These are phyloP conservation scores for Clavispora phyllophila DNA, from an alignment of 805 yeast species.

Conservation along the genomic window DNA sequence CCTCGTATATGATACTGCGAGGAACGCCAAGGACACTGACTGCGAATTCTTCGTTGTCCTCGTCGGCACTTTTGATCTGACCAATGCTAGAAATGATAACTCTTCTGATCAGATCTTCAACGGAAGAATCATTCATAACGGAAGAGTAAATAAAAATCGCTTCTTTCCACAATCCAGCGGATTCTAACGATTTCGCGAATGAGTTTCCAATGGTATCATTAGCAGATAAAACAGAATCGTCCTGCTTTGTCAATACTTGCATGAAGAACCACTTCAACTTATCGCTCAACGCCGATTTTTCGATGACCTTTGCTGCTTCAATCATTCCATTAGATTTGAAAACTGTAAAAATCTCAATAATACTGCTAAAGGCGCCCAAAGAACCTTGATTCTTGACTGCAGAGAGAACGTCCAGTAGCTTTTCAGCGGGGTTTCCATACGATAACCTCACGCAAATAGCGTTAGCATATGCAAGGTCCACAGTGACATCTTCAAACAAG, in stretches of 20 bases:
- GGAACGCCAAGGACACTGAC: slow-evolving; percentile 45
- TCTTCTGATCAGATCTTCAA: slow-evolving; percentile 36
- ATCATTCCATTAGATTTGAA: slow-evolving; percentile 3
- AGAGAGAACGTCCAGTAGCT: slow-evolving; percentile 4
- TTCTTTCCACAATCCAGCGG: slow-evolving; percentile 47
- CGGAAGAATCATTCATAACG: slow-evolving; percentile 42
- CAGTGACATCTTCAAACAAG: slow-evolving; percentile 31
- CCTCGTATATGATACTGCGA: slow-evolving; percentile 41
- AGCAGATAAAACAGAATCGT: neutral
- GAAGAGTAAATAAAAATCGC: slow-evolving; percentile 63
- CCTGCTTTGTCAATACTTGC: slow-evolving; percentile 32
- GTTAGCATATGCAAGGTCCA: slow-evolving; percentile 61
- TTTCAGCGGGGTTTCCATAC: slow-evolving; percentile 45
- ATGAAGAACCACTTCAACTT: slow-evolving; percentile 50
- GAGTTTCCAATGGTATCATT: slow-evolving; percentile 25
- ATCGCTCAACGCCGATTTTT: slow-evolving; percentile 22
- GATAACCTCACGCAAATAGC: slow-evolving; percentile 55
- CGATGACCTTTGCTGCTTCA: slow-evolving; percentile 6
- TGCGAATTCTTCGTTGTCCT: slow-evolving; percentile 31
- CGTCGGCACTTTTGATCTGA: slow-evolving; percentile 17
- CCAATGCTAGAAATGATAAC: slow-evolving; percentile 31
- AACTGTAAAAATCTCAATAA: slow-evolving; percentile 17
- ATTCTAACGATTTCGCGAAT: slow-evolving; percentile 47
- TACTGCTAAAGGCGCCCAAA: slow-evolving; percentile 1
- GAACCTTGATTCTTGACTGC: neutral